Conservation (phyloP, 352 stramenopile genomes). For the Phytophthora uliginosa region DNA sequence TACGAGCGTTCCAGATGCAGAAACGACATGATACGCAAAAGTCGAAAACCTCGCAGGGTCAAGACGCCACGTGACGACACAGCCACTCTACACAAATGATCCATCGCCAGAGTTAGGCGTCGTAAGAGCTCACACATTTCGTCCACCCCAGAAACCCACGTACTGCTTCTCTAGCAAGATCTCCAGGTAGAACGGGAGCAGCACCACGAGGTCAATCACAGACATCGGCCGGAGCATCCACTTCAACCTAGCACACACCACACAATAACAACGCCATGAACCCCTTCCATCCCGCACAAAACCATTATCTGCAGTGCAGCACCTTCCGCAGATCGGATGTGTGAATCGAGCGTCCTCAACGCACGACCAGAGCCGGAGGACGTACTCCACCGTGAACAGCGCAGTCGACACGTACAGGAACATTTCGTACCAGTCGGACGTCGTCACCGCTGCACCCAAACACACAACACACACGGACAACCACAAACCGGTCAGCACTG, state of each 20-base stretch:
- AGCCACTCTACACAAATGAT: slow-evolving; percentile 35
- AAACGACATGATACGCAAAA: slow-evolving; percentile 87
- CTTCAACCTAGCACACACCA: slow-evolving; percentile 51
- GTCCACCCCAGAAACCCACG: slow-evolving; percentile 17
- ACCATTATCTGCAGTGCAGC: background rate
- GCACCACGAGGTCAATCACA: slow-evolving; percentile 78
- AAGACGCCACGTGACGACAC: slow-evolving; percentile 63
- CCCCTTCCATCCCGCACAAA: background rate
- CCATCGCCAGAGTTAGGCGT: background rate
- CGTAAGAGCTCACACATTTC: background rate
- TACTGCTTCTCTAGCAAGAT: slow-evolving; percentile 76
- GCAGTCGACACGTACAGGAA: slow-evolving; percentile 83
- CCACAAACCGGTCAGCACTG: background rate
- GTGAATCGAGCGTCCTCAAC: slow-evolving; percentile 78
- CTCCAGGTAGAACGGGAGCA: slow-evolving; percentile 86
- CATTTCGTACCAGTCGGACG: slow-evolving; percentile 73
- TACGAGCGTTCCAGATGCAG: slow-evolving; percentile 84
- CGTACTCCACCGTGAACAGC: slow-evolving; percentile 84
- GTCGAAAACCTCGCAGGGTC: slow-evolving; percentile 74
- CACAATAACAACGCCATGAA: background rate
- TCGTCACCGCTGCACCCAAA: slow-evolving; percentile 36
- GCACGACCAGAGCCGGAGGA: slow-evolving; percentile 84
- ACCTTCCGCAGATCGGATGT: slow-evolving; percentile 67
- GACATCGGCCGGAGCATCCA: slow-evolving; percentile 89
- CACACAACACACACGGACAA: background rate